A percentile compares a stretch with the other conserved stretches of the same genome.
Conservation (phyloP, 371 early-diverging fungal species). For the Mortierella sp. region DNA sequence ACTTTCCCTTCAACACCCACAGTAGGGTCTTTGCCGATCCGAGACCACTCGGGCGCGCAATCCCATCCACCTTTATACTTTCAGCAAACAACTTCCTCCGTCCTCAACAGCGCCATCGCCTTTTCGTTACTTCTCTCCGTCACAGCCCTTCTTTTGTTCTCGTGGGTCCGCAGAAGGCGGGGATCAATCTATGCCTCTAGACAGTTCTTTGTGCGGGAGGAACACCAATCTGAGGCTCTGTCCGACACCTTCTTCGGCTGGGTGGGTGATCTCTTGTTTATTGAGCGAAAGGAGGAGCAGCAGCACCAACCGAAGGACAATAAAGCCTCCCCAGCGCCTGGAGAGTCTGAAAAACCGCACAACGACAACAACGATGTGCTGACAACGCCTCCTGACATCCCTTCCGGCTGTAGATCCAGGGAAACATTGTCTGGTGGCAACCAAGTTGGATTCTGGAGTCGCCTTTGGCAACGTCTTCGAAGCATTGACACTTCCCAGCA, state of each 20-base stretch:
- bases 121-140: background rate
- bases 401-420: too few species aligned
- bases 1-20: too few species aligned
- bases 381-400: too few species aligned
- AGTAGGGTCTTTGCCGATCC: too few species aligned
- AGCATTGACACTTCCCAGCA: too few species aligned
- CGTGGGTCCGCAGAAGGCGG: conserved; percentile 15
- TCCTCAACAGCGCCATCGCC: conserved; percentile 10
- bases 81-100: conserved; percentile 20
- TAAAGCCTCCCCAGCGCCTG: too few species aligned
- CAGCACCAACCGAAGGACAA: too few species aligned
- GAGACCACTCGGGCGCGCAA: too few species aligned
- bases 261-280: conserved; percentile 12
- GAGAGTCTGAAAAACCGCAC: background rate
- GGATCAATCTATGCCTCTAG: conserved; percentile 32
- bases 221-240: conserved; percentile 18
- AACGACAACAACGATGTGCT: background rate
- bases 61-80: conserved; percentile 6
- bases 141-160: conserved; percentile 17
- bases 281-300: conserved; percentile 8
- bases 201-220: conserved; percentile 28
- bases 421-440: too few species aligned
- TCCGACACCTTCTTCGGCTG: conserved; percentile 12
- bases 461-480: too few species aligned
- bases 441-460: too few species aligned